These are phyloP conservation scores for Cercophora sp. DNA, from an alignment of 495 filamentous ascomycete species.

Conservation along the genomic window DNA sequence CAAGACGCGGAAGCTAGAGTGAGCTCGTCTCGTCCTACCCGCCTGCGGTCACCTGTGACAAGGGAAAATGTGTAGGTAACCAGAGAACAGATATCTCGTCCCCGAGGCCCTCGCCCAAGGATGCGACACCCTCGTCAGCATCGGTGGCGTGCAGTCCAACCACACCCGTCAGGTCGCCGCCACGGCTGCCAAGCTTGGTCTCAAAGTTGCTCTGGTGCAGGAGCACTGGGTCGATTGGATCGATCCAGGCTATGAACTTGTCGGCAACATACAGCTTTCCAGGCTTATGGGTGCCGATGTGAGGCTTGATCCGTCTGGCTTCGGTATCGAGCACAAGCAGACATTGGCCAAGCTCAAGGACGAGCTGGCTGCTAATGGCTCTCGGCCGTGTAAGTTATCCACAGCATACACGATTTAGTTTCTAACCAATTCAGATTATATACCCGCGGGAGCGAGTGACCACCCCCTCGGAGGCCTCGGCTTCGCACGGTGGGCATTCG, in stretches of 20 bases:
- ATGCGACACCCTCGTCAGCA: slow-evolving; percentile 54
- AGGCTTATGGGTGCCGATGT: slow-evolving; percentile 59
- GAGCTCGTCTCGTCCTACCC: slow-evolving; percentile 12
- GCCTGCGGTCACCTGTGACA: too few species aligned
- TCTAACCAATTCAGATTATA: too few species aligned
- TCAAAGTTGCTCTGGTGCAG: slow-evolving; percentile 54
- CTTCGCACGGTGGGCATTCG: slow-evolving; percentile 62
- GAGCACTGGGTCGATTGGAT: slow-evolving; percentile 60
- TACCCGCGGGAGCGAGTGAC: slow-evolving; percentile 61
- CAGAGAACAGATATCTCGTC: slow-evolving; percentile 42
- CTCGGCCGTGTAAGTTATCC: too few species aligned
- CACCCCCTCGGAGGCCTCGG: slow-evolving; percentile 63
- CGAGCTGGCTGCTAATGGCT: slow-evolving; percentile 43
- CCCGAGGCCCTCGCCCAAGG: slow-evolving; percentile 53
- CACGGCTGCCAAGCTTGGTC: slow-evolving; percentile 47
- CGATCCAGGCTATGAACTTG: slow-evolving; percentile 48
- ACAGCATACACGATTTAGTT: too few species aligned
- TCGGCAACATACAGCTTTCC: slow-evolving; percentile 61
- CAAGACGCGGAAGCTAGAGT: slow-evolving; percentile 65
- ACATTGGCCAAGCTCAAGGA: slow-evolving; percentile 44
- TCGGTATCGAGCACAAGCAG: slow-evolving; percentile 59
- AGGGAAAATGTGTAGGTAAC: too few species aligned
- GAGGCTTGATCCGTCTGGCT: slow-evolving; percentile 44
- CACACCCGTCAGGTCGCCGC: slow-evolving; percentile 62
- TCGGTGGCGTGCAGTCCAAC: slow-evolving; percentile 64